A percentile compares a stretch with the other conserved stretches of the same genome.
Conservation (phyloP, 805 yeast species). For the Kockiozyma suomiensis region DNA sequence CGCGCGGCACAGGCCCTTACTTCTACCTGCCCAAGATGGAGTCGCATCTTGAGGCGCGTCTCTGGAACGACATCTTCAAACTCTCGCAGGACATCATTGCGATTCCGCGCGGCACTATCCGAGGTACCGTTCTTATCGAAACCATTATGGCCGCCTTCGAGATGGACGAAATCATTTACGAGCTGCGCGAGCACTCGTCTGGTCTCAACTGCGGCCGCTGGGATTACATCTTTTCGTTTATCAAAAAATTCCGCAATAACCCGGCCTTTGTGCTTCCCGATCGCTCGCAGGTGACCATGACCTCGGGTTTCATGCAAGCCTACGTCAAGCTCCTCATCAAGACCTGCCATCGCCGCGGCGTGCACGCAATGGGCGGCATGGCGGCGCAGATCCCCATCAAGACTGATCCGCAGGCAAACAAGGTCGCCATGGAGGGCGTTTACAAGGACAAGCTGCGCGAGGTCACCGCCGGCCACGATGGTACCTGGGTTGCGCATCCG, state of each 20-base stretch:
- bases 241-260: slow-evolving; percentile 65
- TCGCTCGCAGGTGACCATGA: slow-evolving; percentile 58
- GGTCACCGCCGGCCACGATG: slow-evolving; percentile 70
- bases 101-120: slow-evolving; percentile 66
- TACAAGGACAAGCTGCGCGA: slow-evolving; percentile 69
- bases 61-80: slow-evolving; percentile 74
- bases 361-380: slow-evolving; percentile 79
- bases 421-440: slow-evolving; percentile 66
- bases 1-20: slow-evolving; percentile 68
- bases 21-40: slow-evolving; percentile 77
- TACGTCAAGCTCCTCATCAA: slow-evolving; percentile 66
- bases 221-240: slow-evolving; percentile 74
- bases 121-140: slow-evolving; percentile 72
- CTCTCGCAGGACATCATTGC: slow-evolving; percentile 65
- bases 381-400: slow-evolving; percentile 78
- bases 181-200: slow-evolving; percentile 68
- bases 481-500: slow-evolving; percentile 80
- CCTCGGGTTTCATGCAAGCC: slow-evolving; percentile 67
- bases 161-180: slow-evolving; percentile 77
- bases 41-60: slow-evolving; percentile 72
- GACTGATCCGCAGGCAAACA: slow-evolving; percentile 61
- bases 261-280: slow-evolving; percentile 67
- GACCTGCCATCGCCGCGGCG: slow-evolving; percentile 72
- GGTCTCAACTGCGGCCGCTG: slow-evolving; percentile 78
- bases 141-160: slow-evolving; percentile 74